Evolutionary conservation across 2,329 filamentous ascomycete genomes (phyloP).

Genomic region (Diplocarpon mali): DNA sequence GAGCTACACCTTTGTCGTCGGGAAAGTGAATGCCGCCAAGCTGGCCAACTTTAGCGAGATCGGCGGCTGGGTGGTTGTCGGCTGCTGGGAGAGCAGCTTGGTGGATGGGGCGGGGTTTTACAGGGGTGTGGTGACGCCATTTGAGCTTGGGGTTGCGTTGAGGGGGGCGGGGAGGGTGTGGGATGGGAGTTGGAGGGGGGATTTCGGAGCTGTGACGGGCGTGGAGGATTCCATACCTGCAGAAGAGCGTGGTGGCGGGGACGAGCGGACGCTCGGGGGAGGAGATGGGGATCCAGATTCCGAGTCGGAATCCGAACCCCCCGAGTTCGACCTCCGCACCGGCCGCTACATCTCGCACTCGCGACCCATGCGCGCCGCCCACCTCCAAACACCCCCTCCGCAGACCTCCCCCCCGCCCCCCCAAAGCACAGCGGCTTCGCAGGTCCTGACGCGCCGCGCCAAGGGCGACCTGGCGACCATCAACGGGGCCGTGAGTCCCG

Average conservation of each 20-base stretch:
- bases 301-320: constrained; percentile 65
- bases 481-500: constrained; percentile 80
- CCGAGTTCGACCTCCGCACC: constrained; percentile 86
- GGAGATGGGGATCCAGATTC: constrained; percentile 24
- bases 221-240: constrained; percentile 20
- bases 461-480: constrained; percentile 69
- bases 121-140: constrained; percentile 86
- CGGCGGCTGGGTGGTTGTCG: constrained; percentile 92
- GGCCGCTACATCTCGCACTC: constrained; percentile 72
- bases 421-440: constrained; percentile 27
- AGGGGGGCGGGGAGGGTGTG: constrained; percentile 68
- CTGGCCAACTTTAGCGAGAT: constrained; percentile 94
- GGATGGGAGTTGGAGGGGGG: constrained; percentile 81
- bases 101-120: constrained; percentile 84
- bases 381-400: neutral
- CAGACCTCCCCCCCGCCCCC: neutral
- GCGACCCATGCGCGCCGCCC: constrained; percentile 51
- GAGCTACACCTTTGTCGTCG: constrained; percentile 90
- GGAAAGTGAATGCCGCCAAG: constrained; percentile 91
- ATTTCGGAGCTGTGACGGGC: constrained; percentile 56
- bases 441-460: constrained; percentile 49
- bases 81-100: constrained; percentile 93
- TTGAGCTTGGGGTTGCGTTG: constrained; percentile 71
- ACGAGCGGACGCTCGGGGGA: neutral
- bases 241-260: neutral